These are phyloP conservation scores for Benincasa hispida DNA, from an alignment of 306 rosid genomes.

Conservation along the genomic window DNA sequence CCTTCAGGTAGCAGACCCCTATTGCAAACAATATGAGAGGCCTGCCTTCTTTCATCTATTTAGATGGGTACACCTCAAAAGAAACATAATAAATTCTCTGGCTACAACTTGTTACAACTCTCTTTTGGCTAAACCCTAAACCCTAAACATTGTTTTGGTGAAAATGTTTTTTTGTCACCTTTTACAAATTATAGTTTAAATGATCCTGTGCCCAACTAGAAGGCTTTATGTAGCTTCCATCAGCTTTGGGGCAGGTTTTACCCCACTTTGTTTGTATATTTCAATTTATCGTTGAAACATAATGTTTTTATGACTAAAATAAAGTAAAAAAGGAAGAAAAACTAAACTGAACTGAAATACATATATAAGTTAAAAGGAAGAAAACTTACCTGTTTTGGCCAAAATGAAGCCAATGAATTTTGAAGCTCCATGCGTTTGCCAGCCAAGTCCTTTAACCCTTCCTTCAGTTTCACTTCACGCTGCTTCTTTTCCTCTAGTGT, in stretches of 20 bases:
- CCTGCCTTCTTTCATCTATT: neutral
- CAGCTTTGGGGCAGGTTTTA: neutral
- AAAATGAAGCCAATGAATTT: conserved; percentile 69
- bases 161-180: neutral
- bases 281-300: neutral
- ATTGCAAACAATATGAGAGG: neutral
- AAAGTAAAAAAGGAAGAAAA: neutral
- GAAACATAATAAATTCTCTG: neutral
- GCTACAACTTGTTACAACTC: neutral
- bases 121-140: neutral
- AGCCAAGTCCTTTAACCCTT: conserved; percentile 71
- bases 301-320: neutral
- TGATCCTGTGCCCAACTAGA: neutral
- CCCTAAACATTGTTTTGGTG: neutral
- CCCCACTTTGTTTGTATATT: neutral
- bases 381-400: conserved; percentile 78
- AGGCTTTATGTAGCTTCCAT: neutral
- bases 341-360: too few species aligned
- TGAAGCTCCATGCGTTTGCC: conserved; percentile 81
- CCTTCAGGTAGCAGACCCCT: neutral
- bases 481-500: conserved; percentile 84
- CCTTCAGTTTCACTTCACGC: conserved; percentile 79
- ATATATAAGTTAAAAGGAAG: neutral
- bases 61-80: neutral
- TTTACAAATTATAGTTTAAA: neutral